phyloP scores from a whole-genome alignment of 2,329 filamentous ascomycete genomes.

The Alternaria longipes region DNA sequence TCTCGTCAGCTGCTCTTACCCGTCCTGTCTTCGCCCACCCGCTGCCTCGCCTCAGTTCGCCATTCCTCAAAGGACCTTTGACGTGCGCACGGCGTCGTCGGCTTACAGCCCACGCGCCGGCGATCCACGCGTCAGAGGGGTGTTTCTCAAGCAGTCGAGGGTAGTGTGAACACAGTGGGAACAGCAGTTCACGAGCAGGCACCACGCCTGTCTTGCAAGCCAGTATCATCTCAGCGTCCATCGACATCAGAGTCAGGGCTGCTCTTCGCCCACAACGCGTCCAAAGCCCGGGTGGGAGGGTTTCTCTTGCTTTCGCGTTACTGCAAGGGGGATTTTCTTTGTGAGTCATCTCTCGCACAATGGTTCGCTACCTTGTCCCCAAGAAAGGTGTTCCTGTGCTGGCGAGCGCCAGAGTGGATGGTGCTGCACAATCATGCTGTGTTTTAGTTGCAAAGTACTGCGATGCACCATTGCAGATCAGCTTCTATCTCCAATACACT shows the following conservation, averaged over 20 bases:
- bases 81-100: conserved; percentile 10
- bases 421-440: conserved; percentile 16
- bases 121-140: conserved; percentile 18
- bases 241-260: conserved; percentile 23
- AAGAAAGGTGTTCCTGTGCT: conserved; percentile 23
- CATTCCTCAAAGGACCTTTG: conserved; percentile 28
- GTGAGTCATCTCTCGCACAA: conserved; percentile 18
- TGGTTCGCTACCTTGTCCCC: conserved; percentile 11
- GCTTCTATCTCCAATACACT: conserved; percentile 20
- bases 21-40: conserved; percentile 11
- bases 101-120: conserved; percentile 20
- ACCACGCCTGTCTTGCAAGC: background rate
- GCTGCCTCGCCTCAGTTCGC: conserved; percentile 18
- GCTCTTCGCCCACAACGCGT: conserved; percentile 16
- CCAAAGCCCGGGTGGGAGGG: conserved; percentile 29
- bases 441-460: conserved; percentile 23
- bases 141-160: conserved; percentile 20
- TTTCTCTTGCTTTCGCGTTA: conserved; percentile 11
- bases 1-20: conserved; percentile 3
- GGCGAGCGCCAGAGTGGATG: conserved; percentile 16
- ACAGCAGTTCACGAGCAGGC: conserved; percentile 12
- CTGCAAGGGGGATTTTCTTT: conserved; percentile 14
- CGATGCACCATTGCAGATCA: conserved; percentile 18
- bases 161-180: conserved; percentile 15
- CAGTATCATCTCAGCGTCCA: background rate